Percentiles rank a stretch among this genome's conserved stretches.
Conservation (phyloP, 2,329 filamentous ascomycete genomes). For the Phymatotrichopsis omnivora region DNA sequence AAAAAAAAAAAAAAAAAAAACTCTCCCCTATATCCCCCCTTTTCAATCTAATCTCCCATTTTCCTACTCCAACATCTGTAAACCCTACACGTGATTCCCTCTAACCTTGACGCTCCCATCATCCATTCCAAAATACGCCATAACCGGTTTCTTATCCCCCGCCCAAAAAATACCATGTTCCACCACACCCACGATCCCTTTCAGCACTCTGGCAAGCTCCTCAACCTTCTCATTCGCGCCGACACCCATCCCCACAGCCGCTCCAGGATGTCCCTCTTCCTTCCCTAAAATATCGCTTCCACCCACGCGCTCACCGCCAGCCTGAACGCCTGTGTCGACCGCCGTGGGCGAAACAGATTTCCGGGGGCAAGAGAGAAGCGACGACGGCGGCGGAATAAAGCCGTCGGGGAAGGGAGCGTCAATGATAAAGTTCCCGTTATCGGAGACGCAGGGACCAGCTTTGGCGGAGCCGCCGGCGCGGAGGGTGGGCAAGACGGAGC, state of each 20-base stretch:
- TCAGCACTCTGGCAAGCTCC: constrained; percentile 61
- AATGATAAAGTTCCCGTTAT: constrained; percentile 81
- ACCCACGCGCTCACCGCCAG: constrained; percentile 29
- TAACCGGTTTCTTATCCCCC: constrained; percentile 64
- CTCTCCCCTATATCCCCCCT: too few relatives aligned
- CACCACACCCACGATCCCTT: constrained; percentile 73
- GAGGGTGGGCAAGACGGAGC: constrained; percentile 59
- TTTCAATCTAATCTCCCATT: too few relatives aligned
- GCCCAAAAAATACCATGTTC: constrained; percentile 82
- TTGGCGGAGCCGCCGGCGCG: constrained; percentile 65
- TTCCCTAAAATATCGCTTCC: constrained; percentile 40
- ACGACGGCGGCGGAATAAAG: constrained; percentile 43
- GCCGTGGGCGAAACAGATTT: constrained; percentile 32
- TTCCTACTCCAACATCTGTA: background rate
- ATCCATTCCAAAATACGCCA: constrained; percentile 88
- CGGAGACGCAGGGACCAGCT: constrained; percentile 72
- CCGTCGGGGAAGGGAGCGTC: constrained; percentile 80
- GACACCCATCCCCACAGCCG: constrained; percentile 52
- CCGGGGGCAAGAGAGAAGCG: constrained; percentile 40
- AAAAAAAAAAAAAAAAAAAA: too few relatives aligned
- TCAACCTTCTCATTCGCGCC: constrained; percentile 53
- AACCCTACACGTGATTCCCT: constrained; percentile 14
- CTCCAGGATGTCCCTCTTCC: constrained; percentile 42
- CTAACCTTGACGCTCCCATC: constrained; percentile 50
- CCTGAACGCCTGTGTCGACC: constrained; percentile 20